Evolutionary conservation across 345 rosid genomes (phyloP), one percentile per base, ranked within the genome.

Genomic region (Physaria fendleri): DNA sequence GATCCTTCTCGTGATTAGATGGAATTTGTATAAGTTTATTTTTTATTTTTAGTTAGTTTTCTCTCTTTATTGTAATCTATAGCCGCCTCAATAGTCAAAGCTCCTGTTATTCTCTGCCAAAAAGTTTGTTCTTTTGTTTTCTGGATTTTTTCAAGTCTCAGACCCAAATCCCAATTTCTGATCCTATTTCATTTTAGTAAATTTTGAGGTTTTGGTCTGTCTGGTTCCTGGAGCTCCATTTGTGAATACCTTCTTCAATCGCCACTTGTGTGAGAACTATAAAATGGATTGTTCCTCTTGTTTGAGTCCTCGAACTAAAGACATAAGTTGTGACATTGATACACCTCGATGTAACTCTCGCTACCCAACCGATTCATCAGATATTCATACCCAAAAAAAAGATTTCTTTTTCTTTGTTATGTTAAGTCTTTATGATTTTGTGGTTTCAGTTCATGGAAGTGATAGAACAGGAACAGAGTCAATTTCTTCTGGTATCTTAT

Each of bases 211-310:
- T 34, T 54, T 40, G 50, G 65, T 59, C 60, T 59, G 60, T 59
- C 65, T 67, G 66, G 72, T 37, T 25, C 62, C 9, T 5, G 68
- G 74, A 69, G 74, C 59, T 67, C n/a, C n/a, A n/a, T n/a, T n/a
- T n/a, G n/a, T n/a, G n/a, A n/a, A n/a, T n/a, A n/a, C n/a, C n/a
- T n/a, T n/a, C n/a, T n/a, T n/a, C n/a, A n/a, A 13, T 13, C 32
- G 4, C 24, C 59, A 23, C 22, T n/a, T 11, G 9, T 40, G 35
- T 0, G 20, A 17, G 35, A 22, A 15, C n/a, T 25, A 18, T 1
- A 27, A 22, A 21, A 93, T 87, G 99, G 76, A 85, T 68, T 93
- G 97, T 73, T 93, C 89, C 66, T 81, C 87, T 68, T 93, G 99
- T 74, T 20, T 85, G n/a, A 74, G 44, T 62, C 72, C 82, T 2